Evolutionary conservation across 2,329 filamentous ascomycete genomes (phyloP).

Genomic region (Fusarium multiceps): DNA sequence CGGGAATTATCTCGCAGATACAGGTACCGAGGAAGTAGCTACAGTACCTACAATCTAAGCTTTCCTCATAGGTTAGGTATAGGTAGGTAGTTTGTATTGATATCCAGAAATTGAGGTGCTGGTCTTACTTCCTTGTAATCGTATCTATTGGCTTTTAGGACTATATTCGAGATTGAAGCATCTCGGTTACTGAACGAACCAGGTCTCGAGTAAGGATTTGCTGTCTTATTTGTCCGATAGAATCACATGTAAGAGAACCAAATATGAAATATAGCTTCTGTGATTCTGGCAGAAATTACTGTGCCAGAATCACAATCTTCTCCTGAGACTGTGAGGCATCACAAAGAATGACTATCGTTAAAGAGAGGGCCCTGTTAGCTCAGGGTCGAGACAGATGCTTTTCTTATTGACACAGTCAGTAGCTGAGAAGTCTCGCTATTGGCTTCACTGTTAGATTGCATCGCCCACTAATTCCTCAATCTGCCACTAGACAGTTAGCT

Average conservation of each 20-base stretch:
- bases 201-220: neutral
- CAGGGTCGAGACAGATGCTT: neutral
- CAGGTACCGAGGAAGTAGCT: neutral
- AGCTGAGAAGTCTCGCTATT: neutral
- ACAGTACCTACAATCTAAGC: neutral
- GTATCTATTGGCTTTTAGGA: neutral
- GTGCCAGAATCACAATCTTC: neutral
- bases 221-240: neutral
- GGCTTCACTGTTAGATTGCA: neutral
- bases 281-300: neutral
- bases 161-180: neutral
- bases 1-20: neutral
- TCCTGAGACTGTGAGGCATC: neutral
- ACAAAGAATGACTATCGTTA: neutral
- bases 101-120: neutral
- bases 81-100: neutral
- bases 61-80: neutral
- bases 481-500: constrained; percentile 10
- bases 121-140: neutral
- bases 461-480: neutral
- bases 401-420: neutral
- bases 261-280: neutral
- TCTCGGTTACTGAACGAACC: neutral
- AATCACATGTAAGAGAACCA: constrained; percentile 28
- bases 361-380: neutral